Conservation (phyloP, 768 basidiomycete genomes). For the Leucosporidium creatinivorum region DNA sequence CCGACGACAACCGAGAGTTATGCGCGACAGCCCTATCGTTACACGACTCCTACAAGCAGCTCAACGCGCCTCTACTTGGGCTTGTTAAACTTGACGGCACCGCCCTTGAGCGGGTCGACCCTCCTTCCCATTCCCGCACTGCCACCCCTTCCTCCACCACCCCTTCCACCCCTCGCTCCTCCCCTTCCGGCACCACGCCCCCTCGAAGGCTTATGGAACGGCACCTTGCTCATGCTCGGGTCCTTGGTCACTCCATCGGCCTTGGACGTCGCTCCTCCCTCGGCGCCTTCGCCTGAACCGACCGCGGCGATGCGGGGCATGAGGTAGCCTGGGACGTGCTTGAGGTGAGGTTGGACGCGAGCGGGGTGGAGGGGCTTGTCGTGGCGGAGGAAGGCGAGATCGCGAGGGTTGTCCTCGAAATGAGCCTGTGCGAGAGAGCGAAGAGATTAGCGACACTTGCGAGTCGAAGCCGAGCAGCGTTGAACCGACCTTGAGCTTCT, state of each 20-base stretch:
- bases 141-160: neutral
- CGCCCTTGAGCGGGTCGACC: conserved; percentile 31
- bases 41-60: neutral
- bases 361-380: conserved; percentile 90
- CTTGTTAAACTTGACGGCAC: conserved; percentile 23
- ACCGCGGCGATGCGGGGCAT: conserved; percentile 71
- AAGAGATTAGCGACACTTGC: neutral
- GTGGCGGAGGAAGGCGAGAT: conserved; percentile 84
- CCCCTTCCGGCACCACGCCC: neutral
- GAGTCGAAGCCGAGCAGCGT: neutral
- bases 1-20: too few relatives aligned
- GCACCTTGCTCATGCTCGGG: conserved; percentile 1
- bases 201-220: conserved; percentile 26
- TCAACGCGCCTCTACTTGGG: conserved; percentile 12
- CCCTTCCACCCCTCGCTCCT: conserved; percentile 1
- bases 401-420: conserved; percentile 92
- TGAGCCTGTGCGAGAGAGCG: conserved; percentile 58
- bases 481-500: conserved; percentile 78
- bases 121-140: conserved; percentile 10
- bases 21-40: too few relatives aligned
- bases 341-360: conserved; percentile 86
- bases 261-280: neutral
- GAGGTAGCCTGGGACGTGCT: conserved; percentile 87
- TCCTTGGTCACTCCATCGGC: neutral
- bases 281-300: conserved; percentile 30